Percentiles rank a stretch among this genome's conserved stretches.
phyloP scores from a whole-genome alignment of 805 yeast species.

The Wickerhamomyces chambardii region DNA sequence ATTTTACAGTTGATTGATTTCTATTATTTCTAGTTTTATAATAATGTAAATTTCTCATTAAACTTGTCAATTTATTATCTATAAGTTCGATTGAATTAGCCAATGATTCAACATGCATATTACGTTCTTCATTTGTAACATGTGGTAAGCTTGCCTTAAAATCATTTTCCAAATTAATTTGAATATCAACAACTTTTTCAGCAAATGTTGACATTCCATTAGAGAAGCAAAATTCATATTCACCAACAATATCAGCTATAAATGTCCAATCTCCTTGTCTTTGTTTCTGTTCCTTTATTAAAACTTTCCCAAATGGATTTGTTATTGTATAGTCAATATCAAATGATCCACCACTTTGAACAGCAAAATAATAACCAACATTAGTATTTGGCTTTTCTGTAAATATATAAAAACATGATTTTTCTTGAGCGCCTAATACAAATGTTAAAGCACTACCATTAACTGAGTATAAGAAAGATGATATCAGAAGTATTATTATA shows the following conservation, averaged over 20 bases:
- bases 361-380: conserved; percentile 64
- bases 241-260: conserved; percentile 46
- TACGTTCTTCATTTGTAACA: conserved; percentile 2
- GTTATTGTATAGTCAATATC: conserved; percentile 56
- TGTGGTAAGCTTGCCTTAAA: conserved; percentile 22
- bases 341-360: conserved; percentile 59
- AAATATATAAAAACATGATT: conserved; percentile 62
- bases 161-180: conserved; percentile 43
- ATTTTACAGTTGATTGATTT: conserved; percentile 78
- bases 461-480: conserved; percentile 19
- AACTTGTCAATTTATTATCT: conserved; percentile 47
- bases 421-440: conserved; percentile 65
- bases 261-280: conserved; percentile 57
- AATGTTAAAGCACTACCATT: conserved; percentile 60
- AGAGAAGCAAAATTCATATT: conserved; percentile 58
- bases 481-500: no score
- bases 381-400: conserved; percentile 50
- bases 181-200: conserved; percentile 63
- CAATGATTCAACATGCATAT: conserved; percentile 13
- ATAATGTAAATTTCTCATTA: conserved; percentile 59
- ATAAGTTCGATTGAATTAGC: conserved; percentile 41
- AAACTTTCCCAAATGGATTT: conserved; percentile 41
- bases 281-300: conserved; percentile 41
- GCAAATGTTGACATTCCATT: conserved; percentile 61
- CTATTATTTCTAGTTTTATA: conserved; percentile 87